Evolutionary conservation across 2,329 filamentous ascomycete species (phyloP).

Genomic region (Nigrospora sphaerica): DNA sequence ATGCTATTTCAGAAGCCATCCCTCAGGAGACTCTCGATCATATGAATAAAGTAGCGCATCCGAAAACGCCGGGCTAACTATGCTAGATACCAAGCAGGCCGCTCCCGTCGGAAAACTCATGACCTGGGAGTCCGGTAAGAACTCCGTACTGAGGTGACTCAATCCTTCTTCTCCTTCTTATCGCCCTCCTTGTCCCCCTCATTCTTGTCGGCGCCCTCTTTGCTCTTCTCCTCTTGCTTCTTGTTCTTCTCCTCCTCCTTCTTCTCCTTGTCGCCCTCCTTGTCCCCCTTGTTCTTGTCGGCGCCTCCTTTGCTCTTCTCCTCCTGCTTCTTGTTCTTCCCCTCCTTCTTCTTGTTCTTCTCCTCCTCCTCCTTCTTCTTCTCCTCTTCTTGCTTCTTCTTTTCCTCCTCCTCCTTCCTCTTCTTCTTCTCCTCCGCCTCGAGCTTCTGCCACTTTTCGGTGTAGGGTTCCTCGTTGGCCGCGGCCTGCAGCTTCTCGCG

Average conservation of each 20-base stretch:
- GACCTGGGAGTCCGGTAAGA: not conserved
- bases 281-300: not conserved
- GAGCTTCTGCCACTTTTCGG: constrained; percentile 37
- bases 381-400: constrained; percentile 22
- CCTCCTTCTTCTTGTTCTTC: constrained; percentile 7
- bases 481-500: constrained; percentile 31
- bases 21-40: no score
- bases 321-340: constrained; percentile 25
- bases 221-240: constrained; percentile 22
- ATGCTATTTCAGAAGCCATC: no score
- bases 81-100: no score
- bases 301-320: constrained; percentile 21
- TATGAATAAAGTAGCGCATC: no score
- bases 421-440: constrained; percentile 33
- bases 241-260: constrained; percentile 21
- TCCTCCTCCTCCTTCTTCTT: constrained; percentile 7
- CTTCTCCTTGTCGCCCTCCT: constrained; percentile 1
- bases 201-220: constrained; percentile 13
- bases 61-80: no score
- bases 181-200: not conserved
- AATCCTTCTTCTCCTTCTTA: not conserved
- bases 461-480: constrained; percentile 23
- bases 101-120: no score
- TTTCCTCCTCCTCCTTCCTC: constrained; percentile 23
- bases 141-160: not conserved